Conservation (phyloP, 148 eudicot species). For the Fallopia convolvulus region DNA sequence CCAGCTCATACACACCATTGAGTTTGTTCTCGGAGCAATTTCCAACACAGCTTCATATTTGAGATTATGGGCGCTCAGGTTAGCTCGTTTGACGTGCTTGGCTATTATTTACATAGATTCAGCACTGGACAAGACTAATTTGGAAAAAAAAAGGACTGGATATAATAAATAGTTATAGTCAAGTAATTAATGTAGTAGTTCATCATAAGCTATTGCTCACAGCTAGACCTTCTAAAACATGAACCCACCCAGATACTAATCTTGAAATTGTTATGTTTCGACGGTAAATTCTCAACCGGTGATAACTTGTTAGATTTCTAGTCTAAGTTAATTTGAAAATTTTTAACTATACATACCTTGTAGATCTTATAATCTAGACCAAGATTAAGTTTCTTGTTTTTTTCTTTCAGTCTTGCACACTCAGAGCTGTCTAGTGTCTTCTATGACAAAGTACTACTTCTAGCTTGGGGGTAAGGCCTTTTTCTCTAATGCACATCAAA, state of each 20-base stretch:
- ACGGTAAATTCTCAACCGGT: too few species aligned
- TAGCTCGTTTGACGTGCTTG: background rate
- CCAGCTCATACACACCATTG: constrained; percentile 83
- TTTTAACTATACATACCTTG: too few species aligned
- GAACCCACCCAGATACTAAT: background rate
- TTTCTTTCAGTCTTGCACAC: constrained; percentile 43
- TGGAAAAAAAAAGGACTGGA: too few species aligned
- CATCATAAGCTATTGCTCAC: background rate
- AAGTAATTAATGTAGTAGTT: background rate
- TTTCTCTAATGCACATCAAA: background rate
- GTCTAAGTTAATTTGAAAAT: too few species aligned
- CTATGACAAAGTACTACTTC: constrained; percentile 44
- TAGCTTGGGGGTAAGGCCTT: constrained; percentile 45
- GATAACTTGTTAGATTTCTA: too few species aligned
- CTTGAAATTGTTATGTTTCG: background rate
- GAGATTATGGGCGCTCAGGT: constrained; percentile 94
- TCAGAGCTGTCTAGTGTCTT: constrained; percentile 52
- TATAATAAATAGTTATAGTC: too few species aligned
- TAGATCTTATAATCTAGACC: too few species aligned
- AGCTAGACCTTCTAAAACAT: background rate
- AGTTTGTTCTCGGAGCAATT: constrained; percentile 84
- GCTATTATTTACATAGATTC: background rate
- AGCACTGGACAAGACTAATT: too few species aligned
- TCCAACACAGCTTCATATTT: constrained; percentile 89
- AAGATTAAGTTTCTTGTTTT: too few species aligned